A percentile compares a stretch with the other conserved stretches of the same genome.
Conservation (phyloP, 2,329 filamentous ascomycete genomes). For the Gnomoniopsis smithogilvyi region DNA sequence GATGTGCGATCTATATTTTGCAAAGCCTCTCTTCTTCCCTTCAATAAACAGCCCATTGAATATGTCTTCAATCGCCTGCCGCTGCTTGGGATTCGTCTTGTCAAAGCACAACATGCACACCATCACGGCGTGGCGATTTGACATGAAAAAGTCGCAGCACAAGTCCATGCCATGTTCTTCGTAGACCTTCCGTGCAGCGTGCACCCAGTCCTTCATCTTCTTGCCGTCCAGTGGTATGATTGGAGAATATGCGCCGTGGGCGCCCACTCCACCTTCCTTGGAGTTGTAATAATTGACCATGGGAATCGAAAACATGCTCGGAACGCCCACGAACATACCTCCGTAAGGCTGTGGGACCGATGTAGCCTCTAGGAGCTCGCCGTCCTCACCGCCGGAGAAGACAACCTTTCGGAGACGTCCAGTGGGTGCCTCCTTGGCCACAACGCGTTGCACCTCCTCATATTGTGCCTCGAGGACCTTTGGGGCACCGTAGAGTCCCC, state of each 20-base stretch:
- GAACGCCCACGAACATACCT: conserved; percentile 33
- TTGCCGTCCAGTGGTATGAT: conserved; percentile 35
- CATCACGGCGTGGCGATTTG: conserved; percentile 42
- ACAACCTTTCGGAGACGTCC: conserved; percentile 35
- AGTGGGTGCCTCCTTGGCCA: conserved; percentile 32
- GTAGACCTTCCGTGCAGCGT: conserved; percentile 36
- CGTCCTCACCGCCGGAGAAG: conserved; percentile 33
- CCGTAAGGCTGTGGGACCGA: conserved; percentile 30
- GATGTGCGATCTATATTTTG: conserved; percentile 36
- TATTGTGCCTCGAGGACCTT: conserved; percentile 42
- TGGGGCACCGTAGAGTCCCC: conserved; percentile 40
- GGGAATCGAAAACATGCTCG: conserved; percentile 33
- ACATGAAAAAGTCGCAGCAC: conserved; percentile 46
- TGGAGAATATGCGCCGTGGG: conserved; percentile 35
- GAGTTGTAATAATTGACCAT: conserved; percentile 34
- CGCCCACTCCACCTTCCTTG: conserved; percentile 26
- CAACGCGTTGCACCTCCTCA: conserved; percentile 34
- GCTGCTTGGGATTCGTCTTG: conserved; percentile 37
- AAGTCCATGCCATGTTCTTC: conserved; percentile 40
- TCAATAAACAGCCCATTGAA: conserved; percentile 32
- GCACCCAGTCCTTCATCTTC: conserved; percentile 38
- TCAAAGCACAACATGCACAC: conserved; percentile 47
- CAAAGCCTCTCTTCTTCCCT: conserved; percentile 33
- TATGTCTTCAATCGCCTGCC: conserved; percentile 31
- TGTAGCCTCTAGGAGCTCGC: conserved; percentile 34